Evolutionary conservation across 768 basidiomycete genomes (phyloP).

Genomic region (Neoboletus magnificus): DNA sequence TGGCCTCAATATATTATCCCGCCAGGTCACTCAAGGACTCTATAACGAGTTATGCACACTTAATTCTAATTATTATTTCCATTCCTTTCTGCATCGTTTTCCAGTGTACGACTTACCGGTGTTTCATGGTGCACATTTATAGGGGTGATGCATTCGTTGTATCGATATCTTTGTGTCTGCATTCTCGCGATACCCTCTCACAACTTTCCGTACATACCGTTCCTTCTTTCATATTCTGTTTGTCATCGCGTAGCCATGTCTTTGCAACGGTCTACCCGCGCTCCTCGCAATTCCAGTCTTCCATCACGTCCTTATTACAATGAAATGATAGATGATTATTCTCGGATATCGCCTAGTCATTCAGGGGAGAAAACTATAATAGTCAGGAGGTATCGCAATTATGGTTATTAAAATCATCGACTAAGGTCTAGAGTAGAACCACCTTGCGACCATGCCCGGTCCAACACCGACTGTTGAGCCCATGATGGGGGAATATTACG

Average conservation of each 20-base stretch:
- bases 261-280: not conserved
- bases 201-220: not conserved
- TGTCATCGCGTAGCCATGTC: slow-evolving; percentile 4
- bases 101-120: slow-evolving; percentile 4
- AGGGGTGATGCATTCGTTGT: slow-evolving; percentile 17
- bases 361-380: not conserved
- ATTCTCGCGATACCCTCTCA: slow-evolving; percentile 23
- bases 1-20: slow-evolving; percentile 1
- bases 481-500: slow-evolving; percentile 40
- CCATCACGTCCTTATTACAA: not conserved
- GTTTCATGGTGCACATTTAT: slow-evolving; percentile 1
- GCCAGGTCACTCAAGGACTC: slow-evolving; percentile 14
- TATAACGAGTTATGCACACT: slow-evolving; percentile 33
- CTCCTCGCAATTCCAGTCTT: not conserved
- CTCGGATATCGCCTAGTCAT: not conserved
- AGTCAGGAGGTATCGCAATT: slow-evolving; percentile 2
- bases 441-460: slow-evolving; percentile 43
- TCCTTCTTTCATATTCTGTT: not conserved
- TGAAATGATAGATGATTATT: slow-evolving; percentile 18
- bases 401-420: slow-evolving; percentile 25
- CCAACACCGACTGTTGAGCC: slow-evolving; percentile 38
- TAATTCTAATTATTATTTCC: slow-evolving; percentile 30
- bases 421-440: slow-evolving; percentile 40
- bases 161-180: slow-evolving; percentile 24
- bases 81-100: not conserved